Percentiles rank a stretch among this genome's conserved stretches.
Conservation (phyloP, 306 rosid genomes). For the Sophora flavescens region DNA sequence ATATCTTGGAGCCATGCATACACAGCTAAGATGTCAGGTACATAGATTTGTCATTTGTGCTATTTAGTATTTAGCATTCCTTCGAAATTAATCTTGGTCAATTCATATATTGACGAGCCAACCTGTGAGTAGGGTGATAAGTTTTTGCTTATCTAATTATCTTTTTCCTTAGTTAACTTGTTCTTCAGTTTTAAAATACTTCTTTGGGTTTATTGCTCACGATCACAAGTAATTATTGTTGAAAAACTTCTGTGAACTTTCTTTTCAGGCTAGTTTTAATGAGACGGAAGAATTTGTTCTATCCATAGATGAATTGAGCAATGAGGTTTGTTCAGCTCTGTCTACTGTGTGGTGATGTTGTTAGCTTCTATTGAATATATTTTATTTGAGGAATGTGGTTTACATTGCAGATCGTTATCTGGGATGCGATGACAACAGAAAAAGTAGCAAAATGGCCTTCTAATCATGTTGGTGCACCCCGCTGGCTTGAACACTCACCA, state of each 20-base stretch:
- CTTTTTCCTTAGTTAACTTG: neutral
- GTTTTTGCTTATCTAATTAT: neutral
- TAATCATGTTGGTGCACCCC: constrained; percentile 84
- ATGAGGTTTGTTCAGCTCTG: constrained; percentile 72
- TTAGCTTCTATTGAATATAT: constrained; percentile 22
- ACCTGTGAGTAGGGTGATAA: constrained; percentile 16
- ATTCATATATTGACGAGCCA: constrained; percentile 22
- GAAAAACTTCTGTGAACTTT: constrained; percentile 23
- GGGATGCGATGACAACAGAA: constrained; percentile 92
- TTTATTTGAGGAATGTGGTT: constrained; percentile 41
- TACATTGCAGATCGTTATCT: constrained; percentile 73
- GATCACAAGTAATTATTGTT: constrained; percentile 19
- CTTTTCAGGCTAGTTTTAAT: constrained; percentile 80
- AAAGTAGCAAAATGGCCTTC: constrained; percentile 89
- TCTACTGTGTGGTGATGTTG: constrained; percentile 20
- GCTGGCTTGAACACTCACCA: constrained; percentile 94
- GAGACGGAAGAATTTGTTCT: constrained; percentile 84
- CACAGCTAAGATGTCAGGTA: constrained; percentile 85
- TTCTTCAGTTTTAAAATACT: constrained; percentile 11
- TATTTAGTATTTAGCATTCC: constrained; percentile 1
- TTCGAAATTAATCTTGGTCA: constrained; percentile 17
- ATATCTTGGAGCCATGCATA: constrained; percentile 81
- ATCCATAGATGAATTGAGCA: constrained; percentile 83
- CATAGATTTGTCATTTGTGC: constrained; percentile 4
- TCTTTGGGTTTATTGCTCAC: constrained; percentile 3